A percentile compares a stretch with the other conserved stretches of the same genome.
phyloP scores from a whole-genome alignment of 2,329 filamentous ascomycete species.

The Talaromyces sp. region DNA sequence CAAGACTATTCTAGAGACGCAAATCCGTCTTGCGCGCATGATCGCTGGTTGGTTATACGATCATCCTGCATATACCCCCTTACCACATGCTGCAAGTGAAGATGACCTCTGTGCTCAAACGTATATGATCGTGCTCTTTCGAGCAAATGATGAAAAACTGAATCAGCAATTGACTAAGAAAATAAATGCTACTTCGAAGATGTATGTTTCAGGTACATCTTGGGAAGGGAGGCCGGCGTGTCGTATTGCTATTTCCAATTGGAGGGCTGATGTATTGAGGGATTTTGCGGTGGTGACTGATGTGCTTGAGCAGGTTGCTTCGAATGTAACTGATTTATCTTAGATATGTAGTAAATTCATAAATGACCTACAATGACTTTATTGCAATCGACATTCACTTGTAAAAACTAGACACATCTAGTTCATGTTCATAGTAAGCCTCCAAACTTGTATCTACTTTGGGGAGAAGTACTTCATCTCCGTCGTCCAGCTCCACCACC shows the following conservation, averaged over 20 bases:
- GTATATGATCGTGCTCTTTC: conserved; percentile 72
- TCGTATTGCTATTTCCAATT: conserved; percentile 81
- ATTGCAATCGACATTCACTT: too few species aligned
- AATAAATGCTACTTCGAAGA: conserved; percentile 68
- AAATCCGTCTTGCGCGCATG: conserved; percentile 64
- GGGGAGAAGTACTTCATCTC: conserved; percentile 26
- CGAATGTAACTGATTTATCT: background rate
- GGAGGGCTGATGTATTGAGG: conserved; percentile 64
- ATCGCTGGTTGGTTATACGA: conserved; percentile 61
- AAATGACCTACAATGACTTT: too few species aligned
- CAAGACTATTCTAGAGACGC: conserved; percentile 62
- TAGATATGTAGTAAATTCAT: background rate
- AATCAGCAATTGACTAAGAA: conserved; percentile 63
- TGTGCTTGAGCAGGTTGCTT: conserved; percentile 52
- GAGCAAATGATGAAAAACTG: conserved; percentile 58
- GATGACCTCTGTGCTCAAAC: conserved; percentile 48
- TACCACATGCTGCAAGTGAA: conserved; percentile 47
- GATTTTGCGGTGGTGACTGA: conserved; percentile 62
- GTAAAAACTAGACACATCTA: too few species aligned
- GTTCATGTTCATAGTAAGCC: background rate
- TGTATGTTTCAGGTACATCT: conserved; percentile 76
- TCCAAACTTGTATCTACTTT: background rate
- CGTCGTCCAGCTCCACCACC: conserved; percentile 43
- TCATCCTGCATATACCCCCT: conserved; percentile 59
- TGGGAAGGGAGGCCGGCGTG: conserved; percentile 72